These are phyloP conservation scores for Kwoniella mangroviensis DNA, from an alignment of 768 basidiomycete species.

Conservation along the genomic window DNA sequence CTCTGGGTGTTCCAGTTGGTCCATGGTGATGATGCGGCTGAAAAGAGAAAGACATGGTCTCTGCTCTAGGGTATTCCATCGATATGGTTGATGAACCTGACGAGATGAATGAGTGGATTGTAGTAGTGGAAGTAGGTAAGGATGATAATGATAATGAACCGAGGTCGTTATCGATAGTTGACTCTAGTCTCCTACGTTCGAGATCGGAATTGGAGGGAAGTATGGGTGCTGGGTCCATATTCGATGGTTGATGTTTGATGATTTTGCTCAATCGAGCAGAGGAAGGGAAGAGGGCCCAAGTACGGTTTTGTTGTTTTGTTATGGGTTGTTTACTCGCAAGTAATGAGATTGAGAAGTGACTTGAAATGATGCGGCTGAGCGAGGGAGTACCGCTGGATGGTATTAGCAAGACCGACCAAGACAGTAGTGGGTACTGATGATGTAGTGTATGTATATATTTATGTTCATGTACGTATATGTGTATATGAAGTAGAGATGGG, in stretches of 20 bases:
- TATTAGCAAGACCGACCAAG: no score
- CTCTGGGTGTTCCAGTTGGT: slow-evolving; percentile 42
- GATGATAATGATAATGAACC: slow-evolving; percentile 36
- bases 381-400: no score
- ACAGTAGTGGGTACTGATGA: neutral
- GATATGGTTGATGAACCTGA: slow-evolving; percentile 25
- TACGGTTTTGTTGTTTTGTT: neutral
- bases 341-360: neutral
- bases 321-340: neutral
- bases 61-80: slow-evolving; percentile 31
- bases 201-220: slow-evolving; percentile 43
- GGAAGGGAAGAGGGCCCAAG: neutral
- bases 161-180: slow-evolving; percentile 50
- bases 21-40: slow-evolving; percentile 19
- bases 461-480: neutral
- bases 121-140: slow-evolving; percentile 18
- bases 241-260: slow-evolving; percentile 1
- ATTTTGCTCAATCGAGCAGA: neutral
- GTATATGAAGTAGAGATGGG: neutral
- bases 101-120: slow-evolving; percentile 18
- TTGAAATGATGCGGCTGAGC: neutral
- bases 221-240: slow-evolving; percentile 40
- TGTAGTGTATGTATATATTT: neutral
- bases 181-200: slow-evolving; percentile 48
- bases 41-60: slow-evolving; percentile 14